Conservation (phyloP, 495 filamentous ascomycete species). For the Penicillium chermesinum region DNA sequence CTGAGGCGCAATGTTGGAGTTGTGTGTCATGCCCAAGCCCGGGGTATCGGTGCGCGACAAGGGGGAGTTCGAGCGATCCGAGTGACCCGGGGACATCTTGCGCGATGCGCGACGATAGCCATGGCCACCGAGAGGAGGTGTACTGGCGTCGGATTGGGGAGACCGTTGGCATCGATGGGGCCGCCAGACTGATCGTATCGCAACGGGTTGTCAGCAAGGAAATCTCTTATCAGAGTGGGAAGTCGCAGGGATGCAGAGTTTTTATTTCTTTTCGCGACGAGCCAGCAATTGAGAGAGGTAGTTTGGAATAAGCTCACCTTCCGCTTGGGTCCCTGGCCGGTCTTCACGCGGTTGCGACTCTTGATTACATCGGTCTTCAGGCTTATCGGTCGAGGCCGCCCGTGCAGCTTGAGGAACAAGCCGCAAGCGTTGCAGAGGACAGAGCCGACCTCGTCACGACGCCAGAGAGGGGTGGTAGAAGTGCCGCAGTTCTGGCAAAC, state of each 20-base stretch:
- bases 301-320: conserved; percentile 59
- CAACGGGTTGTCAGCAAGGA: conserved; percentile 24
- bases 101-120: conserved; percentile 63
- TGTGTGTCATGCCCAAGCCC: conserved; percentile 56
- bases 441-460: conserved; percentile 88
- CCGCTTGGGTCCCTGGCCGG: conserved; percentile 78
- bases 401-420: conserved; percentile 94
- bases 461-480: conserved; percentile 93
- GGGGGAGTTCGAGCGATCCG: conserved; percentile 77
- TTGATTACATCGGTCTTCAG: conserved; percentile 99
- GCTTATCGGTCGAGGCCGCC: conserved; percentile 84
- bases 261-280: not conserved
- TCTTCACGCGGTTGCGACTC: conserved; percentile 96
- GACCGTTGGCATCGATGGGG: conserved; percentile 52
- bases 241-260: conserved; percentile 4
- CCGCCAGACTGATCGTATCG: conserved; percentile 37
- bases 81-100: conserved; percentile 64
- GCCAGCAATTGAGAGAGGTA: not conserved
- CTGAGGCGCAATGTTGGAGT: conserved; percentile 70
- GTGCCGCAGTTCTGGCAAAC: conserved; percentile 97
- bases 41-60: conserved; percentile 85
- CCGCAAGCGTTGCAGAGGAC: conserved; percentile 99
- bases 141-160: conserved; percentile 55
- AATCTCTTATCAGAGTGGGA: conserved; percentile 21
- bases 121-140: conserved; percentile 45